These are phyloP conservation scores for Carpinus viminea DNA, from an alignment of 306 rosid genomes.

Conservation along the genomic window DNA sequence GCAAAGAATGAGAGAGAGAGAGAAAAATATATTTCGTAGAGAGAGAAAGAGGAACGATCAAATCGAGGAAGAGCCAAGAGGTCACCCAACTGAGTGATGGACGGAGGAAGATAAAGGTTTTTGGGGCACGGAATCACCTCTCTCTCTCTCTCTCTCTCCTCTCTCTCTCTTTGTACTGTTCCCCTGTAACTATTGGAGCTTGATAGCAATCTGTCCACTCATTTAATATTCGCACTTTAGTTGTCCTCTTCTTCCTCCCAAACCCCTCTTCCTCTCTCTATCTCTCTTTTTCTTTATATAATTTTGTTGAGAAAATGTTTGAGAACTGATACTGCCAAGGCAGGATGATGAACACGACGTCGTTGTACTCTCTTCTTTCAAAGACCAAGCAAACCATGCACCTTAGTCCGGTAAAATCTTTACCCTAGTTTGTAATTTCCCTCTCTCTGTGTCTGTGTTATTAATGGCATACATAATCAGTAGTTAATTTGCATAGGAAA, in stretches of 20 bases:
- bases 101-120: constrained; percentile 21
- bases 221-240: constrained; percentile 55
- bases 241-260: constrained; percentile 38
- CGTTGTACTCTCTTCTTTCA: background rate
- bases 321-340: background rate
- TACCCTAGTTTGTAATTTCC: background rate
- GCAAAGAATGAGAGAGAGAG: constrained; percentile 44
- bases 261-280: background rate
- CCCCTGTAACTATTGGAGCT: constrained; percentile 31
- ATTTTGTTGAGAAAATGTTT: background rate
- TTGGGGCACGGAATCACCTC: constrained; percentile 53
- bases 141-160: background rate
- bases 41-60: constrained; percentile 50
- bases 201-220: constrained; percentile 62
- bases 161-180: constrained; percentile 17
- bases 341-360: background rate
- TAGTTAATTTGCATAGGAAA: constrained; percentile 36
- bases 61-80: constrained; percentile 77
- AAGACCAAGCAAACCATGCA: background rate
- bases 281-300: background rate
- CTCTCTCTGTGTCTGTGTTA: background rate
- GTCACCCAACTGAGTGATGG: constrained; percentile 39
- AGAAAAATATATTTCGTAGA: constrained; percentile 10
- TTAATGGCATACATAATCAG: constrained; percentile 41
- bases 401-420: background rate